These are phyloP conservation scores for Suillus sp. DNA, from an alignment of 768 basidiomycete species.

Conservation along the genomic window DNA sequence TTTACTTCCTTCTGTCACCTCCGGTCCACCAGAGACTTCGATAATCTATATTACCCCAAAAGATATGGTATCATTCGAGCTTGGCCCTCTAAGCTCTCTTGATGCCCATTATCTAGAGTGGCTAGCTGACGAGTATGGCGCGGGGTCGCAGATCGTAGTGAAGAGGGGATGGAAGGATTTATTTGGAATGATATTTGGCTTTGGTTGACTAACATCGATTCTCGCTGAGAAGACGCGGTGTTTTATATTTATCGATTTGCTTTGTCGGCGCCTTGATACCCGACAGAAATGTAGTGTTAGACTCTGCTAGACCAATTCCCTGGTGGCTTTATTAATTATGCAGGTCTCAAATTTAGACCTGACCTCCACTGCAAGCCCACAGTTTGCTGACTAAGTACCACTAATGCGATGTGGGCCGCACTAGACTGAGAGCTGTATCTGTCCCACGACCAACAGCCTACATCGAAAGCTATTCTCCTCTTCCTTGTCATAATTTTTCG, in stretches of 20 bases:
- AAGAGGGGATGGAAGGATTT: constrained; percentile 51
- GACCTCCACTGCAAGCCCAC: not conserved
- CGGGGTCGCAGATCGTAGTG: constrained; percentile 41
- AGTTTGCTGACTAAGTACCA: constrained; percentile 6
- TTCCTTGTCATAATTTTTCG: not conserved
- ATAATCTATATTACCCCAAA: constrained; percentile 55
- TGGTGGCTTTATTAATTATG: not conserved
- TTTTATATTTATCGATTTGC: constrained; percentile 1
- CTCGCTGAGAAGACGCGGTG: constrained; percentile 1
- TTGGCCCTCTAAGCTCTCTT: constrained; percentile 69
- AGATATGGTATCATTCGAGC: constrained; percentile 68
- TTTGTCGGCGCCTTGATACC: not conserved
- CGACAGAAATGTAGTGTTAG: not conserved
- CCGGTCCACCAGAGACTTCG: constrained; percentile 22
- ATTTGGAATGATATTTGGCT: constrained; percentile 45
- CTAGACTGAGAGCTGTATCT: not conserved
- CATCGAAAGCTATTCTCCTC: constrained; percentile 5
- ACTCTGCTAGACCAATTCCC: not conserved
- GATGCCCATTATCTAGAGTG: constrained; percentile 81
- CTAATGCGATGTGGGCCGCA: constrained; percentile 3
- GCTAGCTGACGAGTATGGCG: constrained; percentile 68
- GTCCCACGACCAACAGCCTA: constrained; percentile 1
- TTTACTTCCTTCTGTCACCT: constrained; percentile 24
- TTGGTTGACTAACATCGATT: constrained; percentile 28
- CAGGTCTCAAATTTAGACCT: not conserved